Evolutionary conservation across 108 stramenopile species (phyloP).

Genomic region (Aureococcus anophagefferens): DNA sequence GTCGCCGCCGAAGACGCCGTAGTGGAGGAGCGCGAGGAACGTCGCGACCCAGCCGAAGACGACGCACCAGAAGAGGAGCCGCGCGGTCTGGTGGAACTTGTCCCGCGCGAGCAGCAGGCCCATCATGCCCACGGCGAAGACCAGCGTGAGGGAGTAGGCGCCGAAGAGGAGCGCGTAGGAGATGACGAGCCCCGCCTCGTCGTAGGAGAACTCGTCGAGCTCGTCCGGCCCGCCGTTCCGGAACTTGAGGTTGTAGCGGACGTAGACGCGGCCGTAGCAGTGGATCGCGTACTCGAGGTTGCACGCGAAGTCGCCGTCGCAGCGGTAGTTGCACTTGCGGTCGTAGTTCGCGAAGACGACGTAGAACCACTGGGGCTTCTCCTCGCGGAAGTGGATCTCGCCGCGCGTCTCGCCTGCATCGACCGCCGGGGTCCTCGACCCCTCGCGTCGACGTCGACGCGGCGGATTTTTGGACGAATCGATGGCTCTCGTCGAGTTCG

Average conservation of each 20-base stretch:
- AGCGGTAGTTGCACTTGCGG: not conserved
- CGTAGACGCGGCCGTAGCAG: not conserved
- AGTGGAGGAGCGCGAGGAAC: not conserved
- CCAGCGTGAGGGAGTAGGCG: not conserved
- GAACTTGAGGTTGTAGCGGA: slow-evolving; percentile 8
- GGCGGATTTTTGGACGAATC: too few relatives aligned
- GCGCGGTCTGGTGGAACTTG: slow-evolving; percentile 9
- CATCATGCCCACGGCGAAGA: not conserved
- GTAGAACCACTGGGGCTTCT: slow-evolving; percentile 3
- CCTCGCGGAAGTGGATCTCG: too few relatives aligned
- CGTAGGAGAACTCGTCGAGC: not conserved
- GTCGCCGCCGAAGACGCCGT: not conserved
- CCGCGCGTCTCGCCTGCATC: too few relatives aligned
- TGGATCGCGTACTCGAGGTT: not conserved
- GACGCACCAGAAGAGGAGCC: not conserved
- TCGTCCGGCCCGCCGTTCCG: not conserved
- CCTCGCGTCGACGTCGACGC: too few relatives aligned
- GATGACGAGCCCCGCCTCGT: not conserved
- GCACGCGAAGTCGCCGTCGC: not conserved
- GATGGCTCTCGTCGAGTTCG: too few relatives aligned
- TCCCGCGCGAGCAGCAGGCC: not conserved
- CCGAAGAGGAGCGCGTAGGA: not conserved
- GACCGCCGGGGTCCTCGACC: too few relatives aligned
- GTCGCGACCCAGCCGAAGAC: not conserved
- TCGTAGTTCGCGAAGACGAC: slow-evolving; percentile 9